Conservation (phyloP, 371 early-diverging fungal species). For the Apophysomyces elegans region DNA sequence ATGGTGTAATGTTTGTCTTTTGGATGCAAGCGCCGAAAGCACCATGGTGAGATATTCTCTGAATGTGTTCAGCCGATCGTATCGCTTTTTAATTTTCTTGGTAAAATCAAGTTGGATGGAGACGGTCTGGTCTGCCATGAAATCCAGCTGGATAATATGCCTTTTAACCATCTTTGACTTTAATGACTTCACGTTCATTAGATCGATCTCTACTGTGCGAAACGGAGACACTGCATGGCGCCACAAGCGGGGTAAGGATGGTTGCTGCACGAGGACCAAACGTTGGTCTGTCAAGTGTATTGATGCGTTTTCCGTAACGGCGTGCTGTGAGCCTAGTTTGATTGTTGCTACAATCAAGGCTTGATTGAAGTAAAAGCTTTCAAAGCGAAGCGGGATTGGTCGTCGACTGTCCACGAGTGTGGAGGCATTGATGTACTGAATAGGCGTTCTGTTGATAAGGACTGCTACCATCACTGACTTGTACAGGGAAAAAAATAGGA, state of each 20-base stretch:
- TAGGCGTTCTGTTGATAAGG: not conserved
- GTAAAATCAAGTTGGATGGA: slow-evolving; percentile 13
- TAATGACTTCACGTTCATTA: slow-evolving; percentile 15
- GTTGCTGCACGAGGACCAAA: slow-evolving; percentile 15
- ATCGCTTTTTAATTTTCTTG: slow-evolving; percentile 7
- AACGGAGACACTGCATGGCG: slow-evolving; percentile 2
- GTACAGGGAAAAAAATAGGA: not conserved
- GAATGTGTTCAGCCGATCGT: slow-evolving; percentile 15
- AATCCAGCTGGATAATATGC: not conserved
- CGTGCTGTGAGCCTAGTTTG: slow-evolving; percentile 5
- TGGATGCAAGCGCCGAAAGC: slow-evolving; percentile 11
- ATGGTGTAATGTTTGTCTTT: slow-evolving; percentile 1
- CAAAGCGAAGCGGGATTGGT: slow-evolving; percentile 13
- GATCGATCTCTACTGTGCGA: slow-evolving; percentile 16
- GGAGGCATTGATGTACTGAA: not conserved
- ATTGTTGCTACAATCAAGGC: slow-evolving; percentile 6
- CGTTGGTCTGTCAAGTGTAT: slow-evolving; percentile 19
- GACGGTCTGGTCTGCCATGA: not conserved
- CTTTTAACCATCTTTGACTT: slow-evolving; percentile 11
- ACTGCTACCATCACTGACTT: not conserved
- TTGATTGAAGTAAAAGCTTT: slow-evolving; percentile 24
- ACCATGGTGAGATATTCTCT: slow-evolving; percentile 22
- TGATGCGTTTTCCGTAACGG: slow-evolving; percentile 11
- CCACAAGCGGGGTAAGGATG: not conserved
- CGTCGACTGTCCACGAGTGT: not conserved